A percentile compares a stretch with the other conserved stretches of the same genome.
phyloP scores from a whole-genome alignment of 1,284 basidiomycete species.

The Apiotrichum veenhuisii region DNA sequence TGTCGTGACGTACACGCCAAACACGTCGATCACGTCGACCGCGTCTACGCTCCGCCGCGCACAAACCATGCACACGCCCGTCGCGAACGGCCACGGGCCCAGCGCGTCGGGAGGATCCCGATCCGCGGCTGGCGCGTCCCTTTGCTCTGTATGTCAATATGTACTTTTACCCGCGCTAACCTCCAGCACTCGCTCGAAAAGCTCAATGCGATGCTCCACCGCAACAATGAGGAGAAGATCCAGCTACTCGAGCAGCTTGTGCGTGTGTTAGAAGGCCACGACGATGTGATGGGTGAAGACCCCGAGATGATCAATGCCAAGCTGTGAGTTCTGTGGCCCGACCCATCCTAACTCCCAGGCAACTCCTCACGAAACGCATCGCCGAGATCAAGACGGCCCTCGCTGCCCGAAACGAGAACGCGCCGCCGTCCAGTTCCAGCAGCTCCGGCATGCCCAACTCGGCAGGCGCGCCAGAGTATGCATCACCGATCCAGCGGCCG shows the following conservation, averaged over 20 bases:
- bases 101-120: too few species aligned
- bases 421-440: conserved; percentile 29
- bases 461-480: neutral
- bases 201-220: conserved; percentile 31
- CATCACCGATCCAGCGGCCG: too few species aligned
- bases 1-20: neutral
- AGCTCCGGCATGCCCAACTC: neutral
- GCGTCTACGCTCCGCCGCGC: neutral
- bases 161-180: neutral
- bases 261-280: conserved; percentile 8
- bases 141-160: conserved; percentile 3
- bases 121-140: conserved; percentile 5
- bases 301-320: conserved; percentile 33
- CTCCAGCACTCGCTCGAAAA: conserved; percentile 26
- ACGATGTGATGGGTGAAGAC: conserved; percentile 31
- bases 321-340: conserved; percentile 24
- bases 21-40: neutral
- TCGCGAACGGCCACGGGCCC: neutral
- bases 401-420: conserved; percentile 15
- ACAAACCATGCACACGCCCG: neutral
- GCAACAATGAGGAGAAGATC: conserved; percentile 33
- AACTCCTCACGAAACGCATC: conserved; percentile 30
- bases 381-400: conserved; percentile 36
- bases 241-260: conserved; percentile 25
- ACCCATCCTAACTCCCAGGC: conserved; percentile 17